phyloP scores from a whole-genome alignment of 192 early-diverging fungal species.

The Coemansia sp. region DNA sequence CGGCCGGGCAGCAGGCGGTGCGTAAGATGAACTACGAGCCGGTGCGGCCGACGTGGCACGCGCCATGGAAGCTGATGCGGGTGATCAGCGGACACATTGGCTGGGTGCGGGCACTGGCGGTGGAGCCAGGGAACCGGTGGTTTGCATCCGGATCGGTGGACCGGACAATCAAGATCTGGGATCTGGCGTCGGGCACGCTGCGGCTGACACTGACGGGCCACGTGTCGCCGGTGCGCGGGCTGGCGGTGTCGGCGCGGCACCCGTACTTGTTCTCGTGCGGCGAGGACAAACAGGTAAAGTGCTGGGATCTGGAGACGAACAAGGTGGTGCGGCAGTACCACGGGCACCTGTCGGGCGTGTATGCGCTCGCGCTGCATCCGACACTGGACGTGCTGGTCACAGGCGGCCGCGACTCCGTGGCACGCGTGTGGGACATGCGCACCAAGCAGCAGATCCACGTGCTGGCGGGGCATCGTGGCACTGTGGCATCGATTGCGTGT shows the following conservation, averaged over 20 bases:
- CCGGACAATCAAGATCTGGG: constrained; percentile 99
- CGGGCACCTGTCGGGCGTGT: constrained; percentile 94
- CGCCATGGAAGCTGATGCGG: constrained; percentile 92
- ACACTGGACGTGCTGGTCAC: constrained; percentile 93
- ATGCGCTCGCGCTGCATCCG: constrained; percentile 87
- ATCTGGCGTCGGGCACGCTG: constrained; percentile 93
- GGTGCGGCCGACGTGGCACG: constrained; percentile 84
- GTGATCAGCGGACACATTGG: constrained; percentile 97
- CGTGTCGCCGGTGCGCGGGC: constrained; percentile 89
- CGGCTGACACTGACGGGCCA: constrained; percentile 96
- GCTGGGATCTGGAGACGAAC: constrained; percentile 99
- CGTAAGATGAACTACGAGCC: constrained; percentile 48
- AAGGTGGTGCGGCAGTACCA: constrained; percentile 99
- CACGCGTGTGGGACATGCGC: constrained; percentile 98
- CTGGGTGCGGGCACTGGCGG: constrained; percentile 89
- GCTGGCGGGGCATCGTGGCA: constrained; percentile 80
- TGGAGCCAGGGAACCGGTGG: constrained; percentile 97
- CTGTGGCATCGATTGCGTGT: constrained; percentile 81
- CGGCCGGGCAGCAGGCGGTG: constrained; percentile 40
- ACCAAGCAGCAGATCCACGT: constrained; percentile 91
- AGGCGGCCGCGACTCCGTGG: constrained; percentile 89
- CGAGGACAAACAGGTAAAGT: constrained; percentile 99
- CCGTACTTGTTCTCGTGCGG: constrained; percentile 97
- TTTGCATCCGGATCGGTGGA: constrained; percentile 98
- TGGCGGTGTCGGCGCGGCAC: constrained; percentile 90